Evolutionary conservation across 1,139 yeast species (phyloP).

Genomic region (Yarrowia galli): DNA sequence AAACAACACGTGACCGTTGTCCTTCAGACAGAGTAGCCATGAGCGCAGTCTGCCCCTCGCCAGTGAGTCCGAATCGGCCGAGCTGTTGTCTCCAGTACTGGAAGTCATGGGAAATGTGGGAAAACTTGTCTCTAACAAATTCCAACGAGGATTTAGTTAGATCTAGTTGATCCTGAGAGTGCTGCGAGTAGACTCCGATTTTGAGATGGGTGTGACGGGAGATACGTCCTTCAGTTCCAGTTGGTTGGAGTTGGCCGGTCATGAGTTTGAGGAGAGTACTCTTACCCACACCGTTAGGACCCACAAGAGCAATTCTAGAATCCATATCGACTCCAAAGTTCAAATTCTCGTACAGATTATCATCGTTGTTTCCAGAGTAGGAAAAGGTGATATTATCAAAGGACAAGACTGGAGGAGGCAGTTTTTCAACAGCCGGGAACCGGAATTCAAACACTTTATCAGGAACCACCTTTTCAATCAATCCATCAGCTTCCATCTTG

Average conservation of each 20-base stretch:
- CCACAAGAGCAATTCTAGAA: constrained; percentile 96
- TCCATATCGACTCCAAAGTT: constrained; percentile 99
- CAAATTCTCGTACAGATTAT: constrained; percentile 86
- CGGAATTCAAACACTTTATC: constrained; percentile 93
- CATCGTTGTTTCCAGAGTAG: constrained; percentile 85
- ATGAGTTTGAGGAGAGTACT: constrained; percentile 93
- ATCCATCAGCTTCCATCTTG: constrained; percentile 99
- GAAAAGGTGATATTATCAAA: constrained; percentile 95
- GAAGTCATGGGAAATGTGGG: constrained; percentile 91
- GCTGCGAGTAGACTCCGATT: constrained; percentile 98
- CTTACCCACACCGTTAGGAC: constrained; percentile 99
- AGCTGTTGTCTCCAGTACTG: constrained; percentile 99
- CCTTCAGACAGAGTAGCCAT: constrained; percentile 99
- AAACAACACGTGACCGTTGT: constrained; percentile 98
- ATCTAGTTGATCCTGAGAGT: constrained; percentile 97
- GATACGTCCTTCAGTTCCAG: constrained; percentile 77
- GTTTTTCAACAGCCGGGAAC: constrained; percentile 94
- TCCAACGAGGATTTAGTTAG: constrained; percentile 93
- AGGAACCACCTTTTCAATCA: constrained; percentile 89
- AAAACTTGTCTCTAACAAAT: constrained; percentile 93
- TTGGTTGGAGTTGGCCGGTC: constrained; percentile 93
- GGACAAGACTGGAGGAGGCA: constrained; percentile 98
- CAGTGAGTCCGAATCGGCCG: constrained; percentile 98
- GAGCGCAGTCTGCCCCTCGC: constrained; percentile 98
- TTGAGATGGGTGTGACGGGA: constrained; percentile 97